Base-by-base conservation (phyloP, 805 yeast genomes). In the Jamesozyma lodderae region DNA sequence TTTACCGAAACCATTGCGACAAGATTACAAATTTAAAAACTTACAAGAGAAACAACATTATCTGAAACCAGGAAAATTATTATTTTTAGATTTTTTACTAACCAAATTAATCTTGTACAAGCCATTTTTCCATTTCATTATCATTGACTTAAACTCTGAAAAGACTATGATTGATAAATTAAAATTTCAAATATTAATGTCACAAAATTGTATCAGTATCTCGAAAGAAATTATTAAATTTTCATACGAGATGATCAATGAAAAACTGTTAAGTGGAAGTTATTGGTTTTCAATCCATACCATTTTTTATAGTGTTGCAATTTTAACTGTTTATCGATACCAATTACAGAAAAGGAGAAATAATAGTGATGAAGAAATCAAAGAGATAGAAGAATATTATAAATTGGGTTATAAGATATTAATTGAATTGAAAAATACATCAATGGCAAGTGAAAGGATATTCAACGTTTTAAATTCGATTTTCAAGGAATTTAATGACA, bases 231-330 rank as follows among this genome's bases (percentile, higher is more conserved):
- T 83, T 21, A 87, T 87, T 14, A 78, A 79, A 49, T 57, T 85
- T 40, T 86, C 95, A 0, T 77, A 81, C 48, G 86, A 81, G 52
- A 76, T 87, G 86, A 77, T 81, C 44, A 71, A 74, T 46, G 75
- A 77, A 44, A 70, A 79, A 41, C 68, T 84, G 58, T 64, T 87
- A 28, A 75, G 79, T 46, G 95, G 95, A 1, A 82, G 92, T 2
- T 88, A 87, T 54, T 86, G 95, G 95, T 87, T 85, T 54, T 78
- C 92, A 6, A 81, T 83, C 53, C 87, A 87, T 57, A 84, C 95
- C 0, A 80, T 87, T 4, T 87, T 86, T 57, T 85, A 84, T 61
- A 79, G 94, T 2, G 86, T 86, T 42, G 94, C 95, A 1, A 82
- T 94, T 52, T 66, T 86, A 49, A 81, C 84, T 14, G 84, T 80